Percentiles rank a stretch among this genome's conserved stretches.
Evolutionary conservation across 2,329 filamentous ascomycete genomes (phyloP).

Genomic region (Escovopsis sp.): DNA sequence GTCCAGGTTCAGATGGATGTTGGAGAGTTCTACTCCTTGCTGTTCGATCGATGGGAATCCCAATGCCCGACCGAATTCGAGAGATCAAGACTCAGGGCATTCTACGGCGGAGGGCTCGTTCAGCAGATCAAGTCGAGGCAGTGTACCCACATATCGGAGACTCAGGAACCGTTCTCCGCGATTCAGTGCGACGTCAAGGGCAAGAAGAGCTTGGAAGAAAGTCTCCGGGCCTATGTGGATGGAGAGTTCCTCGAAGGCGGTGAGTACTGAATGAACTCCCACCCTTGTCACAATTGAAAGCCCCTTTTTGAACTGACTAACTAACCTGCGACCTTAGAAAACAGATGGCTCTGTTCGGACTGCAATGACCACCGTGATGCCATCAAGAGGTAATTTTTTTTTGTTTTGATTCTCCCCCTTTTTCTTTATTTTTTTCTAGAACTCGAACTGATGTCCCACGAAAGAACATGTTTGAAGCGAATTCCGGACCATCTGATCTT

Average conservation of each 20-base stretch:
- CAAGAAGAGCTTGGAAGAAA: conserved; percentile 70
- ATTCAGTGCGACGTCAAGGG: conserved; percentile 96
- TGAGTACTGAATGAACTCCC: conserved; percentile 16
- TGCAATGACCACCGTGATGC: conserved; percentile 85
- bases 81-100: conserved; percentile 60
- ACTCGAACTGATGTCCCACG: too few species aligned
- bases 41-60: conserved; percentile 82
- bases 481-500: conserved; percentile 91
- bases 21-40: conserved; percentile 89
- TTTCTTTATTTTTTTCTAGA: too few species aligned
- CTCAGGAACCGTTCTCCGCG: conserved; percentile 79
- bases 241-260: conserved; percentile 92
- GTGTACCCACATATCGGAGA: conserved; percentile 84
- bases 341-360: conserved; percentile 93
- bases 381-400: conserved; percentile 53
- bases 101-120: conserved; percentile 83
- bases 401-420: too few species aligned
- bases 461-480: conserved; percentile 74
- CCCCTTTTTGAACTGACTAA: not conserved
- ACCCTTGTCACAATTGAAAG: too few species aligned
- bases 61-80: conserved; percentile 55
- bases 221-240: conserved; percentile 86
- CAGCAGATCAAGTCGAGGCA: conserved; percentile 94
- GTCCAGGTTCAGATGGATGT: conserved; percentile 92
- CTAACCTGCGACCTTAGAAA: conserved; percentile 38